phyloP scores from a whole-genome alignment of 108 stramenopile species.

The Nitzschia sp. region DNA sequence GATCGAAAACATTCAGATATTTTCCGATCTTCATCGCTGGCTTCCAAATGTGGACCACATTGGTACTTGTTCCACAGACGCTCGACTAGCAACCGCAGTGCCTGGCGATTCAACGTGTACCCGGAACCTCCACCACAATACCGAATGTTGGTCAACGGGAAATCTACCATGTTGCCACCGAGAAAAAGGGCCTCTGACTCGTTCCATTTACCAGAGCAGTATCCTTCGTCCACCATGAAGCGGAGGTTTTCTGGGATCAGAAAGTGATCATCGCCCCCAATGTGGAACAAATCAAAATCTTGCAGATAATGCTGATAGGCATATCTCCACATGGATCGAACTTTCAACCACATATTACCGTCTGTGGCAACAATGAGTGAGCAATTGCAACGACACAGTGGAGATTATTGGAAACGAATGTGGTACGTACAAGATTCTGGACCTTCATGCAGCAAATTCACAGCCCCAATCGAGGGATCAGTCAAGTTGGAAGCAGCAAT shows the following conservation, averaged over 20 bases:
- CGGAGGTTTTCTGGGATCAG: constrained; percentile 78
- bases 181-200: constrained; percentile 49
- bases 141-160: constrained; percentile 44
- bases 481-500: constrained; percentile 53
- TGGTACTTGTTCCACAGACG: constrained; percentile 7
- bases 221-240: background rate
- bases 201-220: constrained; percentile 4
- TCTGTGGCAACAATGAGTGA: background rate
- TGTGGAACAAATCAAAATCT: constrained; percentile 60
- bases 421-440: constrained; percentile 24
- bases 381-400: too few species aligned
- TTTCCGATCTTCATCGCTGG: constrained; percentile 37
- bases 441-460: constrained; percentile 59
- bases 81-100: constrained; percentile 46
- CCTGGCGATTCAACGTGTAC: constrained; percentile 37
- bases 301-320: constrained; percentile 54
- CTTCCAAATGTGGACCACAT: constrained; percentile 7
- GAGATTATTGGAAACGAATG: too few species aligned
- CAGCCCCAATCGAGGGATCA: constrained; percentile 44
- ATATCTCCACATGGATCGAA: constrained; percentile 65
- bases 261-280: constrained; percentile 79
- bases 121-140: constrained; percentile 60
- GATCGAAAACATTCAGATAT: constrained; percentile 32
- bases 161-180: constrained; percentile 63
- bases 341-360: constrained; percentile 44